Conservation (phyloP, 345 rosid genomes). For the Psidium friedrichsthalianum region DNA sequence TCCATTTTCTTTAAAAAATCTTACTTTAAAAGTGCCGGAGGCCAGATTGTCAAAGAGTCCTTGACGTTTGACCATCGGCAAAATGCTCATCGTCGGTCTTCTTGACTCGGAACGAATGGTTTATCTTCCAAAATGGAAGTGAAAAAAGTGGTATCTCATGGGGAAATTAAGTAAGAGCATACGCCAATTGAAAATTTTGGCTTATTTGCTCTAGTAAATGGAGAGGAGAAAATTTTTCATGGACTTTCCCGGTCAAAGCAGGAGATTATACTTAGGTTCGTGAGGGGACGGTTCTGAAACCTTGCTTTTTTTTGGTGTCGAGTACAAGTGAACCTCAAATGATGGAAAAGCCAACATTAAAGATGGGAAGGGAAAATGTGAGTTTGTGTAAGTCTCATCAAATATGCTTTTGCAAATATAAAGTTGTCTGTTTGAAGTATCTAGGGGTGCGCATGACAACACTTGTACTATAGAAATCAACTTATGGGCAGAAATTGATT, state of each 20-base stretch:
- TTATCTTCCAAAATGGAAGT: not conserved
- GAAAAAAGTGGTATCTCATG: not conserved
- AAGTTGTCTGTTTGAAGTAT: not conserved
- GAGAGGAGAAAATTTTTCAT: fast-evolving
- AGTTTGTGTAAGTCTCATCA: not conserved
- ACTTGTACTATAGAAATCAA: too few relatives aligned
- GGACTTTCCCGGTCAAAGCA: too few relatives aligned
- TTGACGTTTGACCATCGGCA: not conserved
- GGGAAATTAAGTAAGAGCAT: not conserved
- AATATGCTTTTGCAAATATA: not conserved
- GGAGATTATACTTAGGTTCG: too few relatives aligned
- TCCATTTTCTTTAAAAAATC: not conserved
- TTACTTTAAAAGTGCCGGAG: not conserved
- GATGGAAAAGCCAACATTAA: not conserved
- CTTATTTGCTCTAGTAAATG: not conserved
- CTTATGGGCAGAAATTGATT: too few relatives aligned
- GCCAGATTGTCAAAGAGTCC: not conserved
- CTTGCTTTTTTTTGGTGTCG: not conserved
- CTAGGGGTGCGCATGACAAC: too few relatives aligned
- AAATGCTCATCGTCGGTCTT: not conserved
- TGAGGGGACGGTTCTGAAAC: not conserved
- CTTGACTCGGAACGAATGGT: not conserved
- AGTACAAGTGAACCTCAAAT: not conserved
- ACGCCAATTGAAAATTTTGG: not conserved
- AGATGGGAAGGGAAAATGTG: not conserved